These are phyloP conservation scores for Saccharomyces hybrid DNA, from an alignment of 1,139 yeast species.

Conservation along the genomic window DNA sequence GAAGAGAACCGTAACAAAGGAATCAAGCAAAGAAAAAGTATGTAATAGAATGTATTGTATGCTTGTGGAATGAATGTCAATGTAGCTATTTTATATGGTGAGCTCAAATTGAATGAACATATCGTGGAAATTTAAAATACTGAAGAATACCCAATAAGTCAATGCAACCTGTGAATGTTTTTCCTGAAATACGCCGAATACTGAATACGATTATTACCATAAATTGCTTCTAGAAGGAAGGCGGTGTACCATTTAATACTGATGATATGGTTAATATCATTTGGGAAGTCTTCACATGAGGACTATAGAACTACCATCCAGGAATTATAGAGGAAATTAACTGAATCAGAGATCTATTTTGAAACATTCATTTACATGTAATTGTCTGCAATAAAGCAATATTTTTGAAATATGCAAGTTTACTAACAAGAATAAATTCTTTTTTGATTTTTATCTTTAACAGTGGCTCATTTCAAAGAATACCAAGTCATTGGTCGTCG, in stretches of 20 bases:
- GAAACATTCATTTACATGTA: background rate
- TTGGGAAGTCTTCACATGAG: background rate
- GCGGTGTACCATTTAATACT: background rate
- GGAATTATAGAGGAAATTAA: no score
- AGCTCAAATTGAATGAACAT: background rate
- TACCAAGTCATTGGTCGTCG: slow-evolving; percentile 99
- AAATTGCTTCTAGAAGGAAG: background rate
- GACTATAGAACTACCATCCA: background rate
- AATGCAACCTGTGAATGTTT: background rate
- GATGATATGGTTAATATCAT: background rate
- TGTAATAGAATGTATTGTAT: background rate
- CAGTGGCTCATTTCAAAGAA: slow-evolving; percentile 92
- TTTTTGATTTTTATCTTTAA: slow-evolving; percentile 18
- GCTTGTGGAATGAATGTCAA: background rate
- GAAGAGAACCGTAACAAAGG: background rate
- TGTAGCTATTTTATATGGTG: background rate
- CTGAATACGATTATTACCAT: background rate
- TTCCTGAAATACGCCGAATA: background rate
- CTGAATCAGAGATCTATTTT: background rate
- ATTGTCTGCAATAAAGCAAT: background rate
- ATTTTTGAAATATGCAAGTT: background rate
- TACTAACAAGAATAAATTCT: slow-evolving; percentile 5
- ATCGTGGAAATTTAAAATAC: background rate
- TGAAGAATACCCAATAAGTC: background rate
- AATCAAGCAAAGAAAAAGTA: background rate